Evolutionary conservation across 2,329 filamentous ascomycete species (phyloP).

Genomic region (Hypocreales sp.): DNA sequence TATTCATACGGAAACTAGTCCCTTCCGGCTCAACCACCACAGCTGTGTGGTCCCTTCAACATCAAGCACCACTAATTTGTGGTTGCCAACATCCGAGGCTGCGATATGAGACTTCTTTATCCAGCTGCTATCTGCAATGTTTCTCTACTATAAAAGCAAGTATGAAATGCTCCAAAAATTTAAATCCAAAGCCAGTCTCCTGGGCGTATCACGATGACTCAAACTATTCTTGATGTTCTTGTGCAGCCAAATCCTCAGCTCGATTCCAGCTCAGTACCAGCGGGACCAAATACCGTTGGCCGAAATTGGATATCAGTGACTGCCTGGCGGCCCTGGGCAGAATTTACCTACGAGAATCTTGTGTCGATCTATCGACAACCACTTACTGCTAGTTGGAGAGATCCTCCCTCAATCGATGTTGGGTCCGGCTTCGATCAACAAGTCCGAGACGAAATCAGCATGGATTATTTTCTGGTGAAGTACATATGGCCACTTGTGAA

Average conservation of each 20-base stretch:
- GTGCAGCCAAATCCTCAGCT: slow-evolving; percentile 1
- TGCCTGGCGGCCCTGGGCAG: not conserved
- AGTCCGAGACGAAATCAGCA: not conserved
- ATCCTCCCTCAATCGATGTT: not conserved
- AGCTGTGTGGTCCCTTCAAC: not conserved
- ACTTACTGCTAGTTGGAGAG: not conserved
- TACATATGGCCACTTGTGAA: not conserved
- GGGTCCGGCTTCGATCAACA: not conserved
- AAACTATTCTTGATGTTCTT: slow-evolving; percentile 1
- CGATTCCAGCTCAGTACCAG: not conserved
- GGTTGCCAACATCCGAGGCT: too few relatives aligned
- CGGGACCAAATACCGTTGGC: not conserved
- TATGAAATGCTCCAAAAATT: too few relatives aligned
- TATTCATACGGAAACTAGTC: too few relatives aligned
- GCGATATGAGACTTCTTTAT: too few relatives aligned
- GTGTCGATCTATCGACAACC: slow-evolving; percentile 1
- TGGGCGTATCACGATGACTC: slow-evolving; percentile 1
- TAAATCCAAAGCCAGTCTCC: too few relatives aligned
- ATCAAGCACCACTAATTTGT: slow-evolving; percentile 1
- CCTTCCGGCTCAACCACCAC: too few relatives aligned
- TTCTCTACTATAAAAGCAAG: slow-evolving; percentile 1
- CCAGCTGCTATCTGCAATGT: too few relatives aligned
- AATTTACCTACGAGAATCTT: slow-evolving; percentile 1
- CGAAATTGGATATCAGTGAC: slow-evolving; percentile 1
- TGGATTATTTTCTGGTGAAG: not conserved